phyloP scores from a whole-genome alignment of 805 yeast genomes.

The Pichia pseudocactophila region DNA sequence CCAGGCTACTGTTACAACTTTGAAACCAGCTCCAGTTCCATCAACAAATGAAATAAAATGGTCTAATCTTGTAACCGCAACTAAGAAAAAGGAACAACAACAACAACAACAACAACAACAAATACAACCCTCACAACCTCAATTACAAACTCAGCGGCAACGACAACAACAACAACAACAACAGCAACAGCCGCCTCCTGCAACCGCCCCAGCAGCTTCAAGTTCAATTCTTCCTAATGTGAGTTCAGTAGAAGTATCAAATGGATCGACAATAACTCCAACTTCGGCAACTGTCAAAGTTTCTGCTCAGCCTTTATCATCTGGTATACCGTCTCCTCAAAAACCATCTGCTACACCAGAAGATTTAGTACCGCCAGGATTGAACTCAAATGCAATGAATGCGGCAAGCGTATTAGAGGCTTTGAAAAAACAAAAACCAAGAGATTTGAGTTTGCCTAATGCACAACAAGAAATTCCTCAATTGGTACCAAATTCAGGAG shows the following conservation, averaged over 20 bases:
- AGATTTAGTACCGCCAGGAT: background rate
- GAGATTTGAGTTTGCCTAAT: constrained; percentile 13
- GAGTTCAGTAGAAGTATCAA: too few relatives aligned
- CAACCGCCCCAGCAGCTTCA: background rate
- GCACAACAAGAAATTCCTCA: background rate
- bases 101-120: background rate
- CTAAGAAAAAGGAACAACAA: constrained; percentile 9
- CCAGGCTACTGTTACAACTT: constrained; percentile 21
- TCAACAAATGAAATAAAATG: constrained; percentile 27
- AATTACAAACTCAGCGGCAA: background rate
- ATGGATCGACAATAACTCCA: too few relatives aligned
- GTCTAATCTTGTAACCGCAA: constrained; percentile 27
- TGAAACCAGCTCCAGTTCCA: constrained; percentile 31
- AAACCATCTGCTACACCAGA: background rate
- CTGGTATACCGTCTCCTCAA: too few relatives aligned
- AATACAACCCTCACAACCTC: constrained; percentile 4
- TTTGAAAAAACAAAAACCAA: constrained; percentile 27
- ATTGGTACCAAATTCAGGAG: background rate
- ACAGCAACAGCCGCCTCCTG: background rate
- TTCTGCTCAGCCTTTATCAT: too few relatives aligned
- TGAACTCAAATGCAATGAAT: constrained; percentile 27
- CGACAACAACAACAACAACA: background rate
- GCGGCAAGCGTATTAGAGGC: constrained; percentile 32
- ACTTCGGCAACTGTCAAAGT: too few relatives aligned
- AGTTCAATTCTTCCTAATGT: background rate